Conservation (phyloP, 306 rosid genomes). For the Macrotyloma uniflorum region DNA sequence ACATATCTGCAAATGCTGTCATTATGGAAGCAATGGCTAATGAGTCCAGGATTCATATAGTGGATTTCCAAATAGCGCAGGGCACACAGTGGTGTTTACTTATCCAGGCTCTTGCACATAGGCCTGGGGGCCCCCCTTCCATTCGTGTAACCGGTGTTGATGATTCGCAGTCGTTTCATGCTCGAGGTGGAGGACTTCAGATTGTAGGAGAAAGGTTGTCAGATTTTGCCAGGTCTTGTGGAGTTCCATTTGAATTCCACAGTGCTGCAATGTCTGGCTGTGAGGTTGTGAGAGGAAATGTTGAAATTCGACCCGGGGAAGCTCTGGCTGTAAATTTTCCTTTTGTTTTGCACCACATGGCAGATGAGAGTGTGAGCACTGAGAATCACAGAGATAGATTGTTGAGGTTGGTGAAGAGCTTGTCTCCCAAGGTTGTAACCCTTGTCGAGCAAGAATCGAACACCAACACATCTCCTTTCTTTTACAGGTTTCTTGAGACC, state of each 20-base stretch:
- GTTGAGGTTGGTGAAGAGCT: conserved; percentile 72
- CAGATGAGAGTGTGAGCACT: conserved; percentile 91
- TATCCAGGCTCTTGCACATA: conserved; percentile 59
- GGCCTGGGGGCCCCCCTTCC: conserved; percentile 69
- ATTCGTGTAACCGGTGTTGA: conserved; percentile 79
- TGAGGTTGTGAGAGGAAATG: conserved; percentile 51
- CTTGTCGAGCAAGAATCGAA: conserved; percentile 92
- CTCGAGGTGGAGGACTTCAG: conserved; percentile 90
- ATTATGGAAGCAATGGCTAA: conserved; percentile 66
- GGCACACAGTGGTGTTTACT: conserved; percentile 77
- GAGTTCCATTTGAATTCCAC: conserved; percentile 76
- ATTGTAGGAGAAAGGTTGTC: conserved; percentile 63
- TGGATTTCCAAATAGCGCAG: conserved; percentile 94
- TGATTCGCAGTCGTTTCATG: conserved; percentile 77
- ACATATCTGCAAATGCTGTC: conserved; percentile 67
- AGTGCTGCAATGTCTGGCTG: conserved; percentile 72
- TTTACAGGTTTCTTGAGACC: conserved; percentile 64
- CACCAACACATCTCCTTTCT: conserved; percentile 86
- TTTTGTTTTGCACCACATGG: conserved; percentile 85
- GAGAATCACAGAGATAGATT: conserved; percentile 80
- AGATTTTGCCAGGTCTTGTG: conserved; percentile 44
- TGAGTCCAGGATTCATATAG: conserved; percentile 76
- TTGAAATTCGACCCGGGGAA: conserved; percentile 59
- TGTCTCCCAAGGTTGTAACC: conserved; percentile 80
- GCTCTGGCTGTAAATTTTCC: conserved; percentile 83